Conservation (phyloP, 140 eudicot genomes). For the Bidens hawaiensis region DNA sequence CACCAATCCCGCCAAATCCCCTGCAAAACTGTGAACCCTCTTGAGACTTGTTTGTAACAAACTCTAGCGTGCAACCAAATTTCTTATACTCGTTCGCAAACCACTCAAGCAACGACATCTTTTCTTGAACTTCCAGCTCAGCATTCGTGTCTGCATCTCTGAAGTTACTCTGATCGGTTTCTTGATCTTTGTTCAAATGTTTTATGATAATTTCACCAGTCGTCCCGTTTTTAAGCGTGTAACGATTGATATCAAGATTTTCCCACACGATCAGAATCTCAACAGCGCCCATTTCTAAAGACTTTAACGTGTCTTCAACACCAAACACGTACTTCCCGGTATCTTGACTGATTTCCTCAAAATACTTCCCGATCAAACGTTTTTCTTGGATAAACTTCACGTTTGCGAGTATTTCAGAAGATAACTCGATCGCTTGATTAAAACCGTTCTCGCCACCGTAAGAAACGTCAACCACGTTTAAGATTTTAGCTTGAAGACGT, state of each 20-base stretch:
- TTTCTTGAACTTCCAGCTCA: slow-evolving; percentile 57
- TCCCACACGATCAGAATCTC: slow-evolving; percentile 63
- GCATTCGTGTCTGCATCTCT: slow-evolving; percentile 39
- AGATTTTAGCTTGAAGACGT: slow-evolving; percentile 52
- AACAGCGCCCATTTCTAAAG: slow-evolving; percentile 64
- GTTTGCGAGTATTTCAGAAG: slow-evolving; percentile 55
- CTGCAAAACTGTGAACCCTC: slow-evolving; percentile 61
- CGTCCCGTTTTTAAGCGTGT: slow-evolving; percentile 34
- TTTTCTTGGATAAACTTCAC: slow-evolving; percentile 68
- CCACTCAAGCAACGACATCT: slow-evolving; percentile 55
- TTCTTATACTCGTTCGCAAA: slow-evolving; percentile 52
- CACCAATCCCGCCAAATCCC: slow-evolving; percentile 69
- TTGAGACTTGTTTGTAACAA: slow-evolving; percentile 58
- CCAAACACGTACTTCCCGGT: slow-evolving; percentile 64
- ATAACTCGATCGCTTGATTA: slow-evolving; percentile 62
- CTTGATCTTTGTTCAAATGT: slow-evolving; percentile 47
- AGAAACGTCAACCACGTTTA: slow-evolving; percentile 60
- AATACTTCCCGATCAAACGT: slow-evolving; percentile 53
- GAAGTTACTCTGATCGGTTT: slow-evolving; percentile 52
- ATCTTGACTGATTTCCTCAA: slow-evolving; percentile 66
- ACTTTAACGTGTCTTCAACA: slow-evolving; percentile 52
- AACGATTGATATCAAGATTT: slow-evolving; percentile 45
- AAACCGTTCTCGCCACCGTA: slow-evolving; percentile 67
- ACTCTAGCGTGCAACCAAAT: slow-evolving; percentile 57
- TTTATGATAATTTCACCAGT: slow-evolving; percentile 45